Evolutionary conservation across 352 stramenopile genomes (phyloP).

Genomic region (Blastocystis hominis): DNA sequence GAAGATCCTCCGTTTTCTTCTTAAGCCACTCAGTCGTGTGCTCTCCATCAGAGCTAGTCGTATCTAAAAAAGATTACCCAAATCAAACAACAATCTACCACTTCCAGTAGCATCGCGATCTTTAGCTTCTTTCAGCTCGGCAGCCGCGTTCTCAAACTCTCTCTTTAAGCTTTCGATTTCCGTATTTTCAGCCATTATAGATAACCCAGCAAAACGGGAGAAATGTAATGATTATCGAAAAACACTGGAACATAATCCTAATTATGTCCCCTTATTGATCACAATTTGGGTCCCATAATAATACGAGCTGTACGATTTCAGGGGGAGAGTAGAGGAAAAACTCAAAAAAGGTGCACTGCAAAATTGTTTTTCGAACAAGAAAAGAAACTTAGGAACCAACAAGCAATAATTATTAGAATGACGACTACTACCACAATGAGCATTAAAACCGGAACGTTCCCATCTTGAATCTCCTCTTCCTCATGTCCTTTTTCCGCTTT

Average conservation of each 20-base stretch:
- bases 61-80: conserved; percentile 2
- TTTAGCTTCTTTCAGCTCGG: conserved; percentile 54
- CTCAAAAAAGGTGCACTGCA: not conserved
- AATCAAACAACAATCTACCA: conserved; percentile 22
- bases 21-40: conserved; percentile 56
- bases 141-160: conserved; percentile 55
- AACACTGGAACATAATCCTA: not conserved
- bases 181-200: conserved; percentile 34
- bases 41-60: conserved; percentile 54
- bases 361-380: not conserved
- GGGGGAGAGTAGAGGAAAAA: not conserved
- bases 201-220: not conserved
- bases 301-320: not conserved
- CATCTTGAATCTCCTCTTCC: not conserved
- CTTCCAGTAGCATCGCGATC: conserved; percentile 43
- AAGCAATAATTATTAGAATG: not conserved
- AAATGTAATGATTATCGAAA: not conserved
- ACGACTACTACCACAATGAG: too few relatives aligned
- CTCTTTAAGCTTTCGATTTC: conserved; percentile 54
- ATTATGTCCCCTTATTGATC: not conserved
- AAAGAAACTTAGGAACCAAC: not conserved
- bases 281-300: too few relatives aligned
- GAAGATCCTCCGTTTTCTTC: conserved; percentile 53
- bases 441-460: not conserved
- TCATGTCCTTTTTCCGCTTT: conserved; percentile 19